Conservation (phyloP, 1,284 basidiomycete genomes). For the Ganoderma meredithae region DNA sequence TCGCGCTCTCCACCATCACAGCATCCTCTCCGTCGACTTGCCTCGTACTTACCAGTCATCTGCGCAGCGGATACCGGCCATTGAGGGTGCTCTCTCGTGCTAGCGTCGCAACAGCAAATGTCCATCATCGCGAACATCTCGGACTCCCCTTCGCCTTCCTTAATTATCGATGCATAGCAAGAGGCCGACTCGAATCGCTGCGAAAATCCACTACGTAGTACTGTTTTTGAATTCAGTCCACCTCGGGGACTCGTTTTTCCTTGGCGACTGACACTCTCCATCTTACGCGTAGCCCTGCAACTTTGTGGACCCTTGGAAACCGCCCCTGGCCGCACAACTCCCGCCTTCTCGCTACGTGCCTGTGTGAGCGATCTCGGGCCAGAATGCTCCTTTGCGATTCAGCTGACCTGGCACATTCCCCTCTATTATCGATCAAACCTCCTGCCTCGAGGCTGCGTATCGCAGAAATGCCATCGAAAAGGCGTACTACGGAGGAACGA, state of each 20-base stretch:
- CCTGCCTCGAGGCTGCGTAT: not conserved
- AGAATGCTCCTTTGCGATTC: not conserved
- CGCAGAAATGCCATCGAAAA: not conserved
- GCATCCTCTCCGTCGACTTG: not conserved
- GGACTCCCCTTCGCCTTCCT: not conserved
- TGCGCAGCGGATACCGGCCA: not conserved
- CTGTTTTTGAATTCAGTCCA: not conserved
- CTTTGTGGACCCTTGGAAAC: slow-evolving; percentile 1
- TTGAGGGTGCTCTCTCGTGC: not conserved
- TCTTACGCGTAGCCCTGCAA: not conserved
- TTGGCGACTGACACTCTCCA: not conserved
- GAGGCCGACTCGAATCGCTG: not conserved
- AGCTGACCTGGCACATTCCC: not conserved
- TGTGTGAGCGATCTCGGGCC: not conserved
- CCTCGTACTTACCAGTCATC: not conserved
- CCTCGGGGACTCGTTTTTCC: not conserved
- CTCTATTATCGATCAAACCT: not conserved
- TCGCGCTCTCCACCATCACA: not conserved
- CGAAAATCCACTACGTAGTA: not conserved
- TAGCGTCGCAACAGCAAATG: not conserved
- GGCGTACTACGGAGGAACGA: not conserved
- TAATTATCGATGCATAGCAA: not conserved
- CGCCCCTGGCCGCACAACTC: not conserved
- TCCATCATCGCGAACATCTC: not conserved
- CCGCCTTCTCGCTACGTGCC: not conserved